These are phyloP conservation scores for Dalechampia spathulata DNA, from an alignment of 441 rosid species.

Conservation along the genomic window DNA sequence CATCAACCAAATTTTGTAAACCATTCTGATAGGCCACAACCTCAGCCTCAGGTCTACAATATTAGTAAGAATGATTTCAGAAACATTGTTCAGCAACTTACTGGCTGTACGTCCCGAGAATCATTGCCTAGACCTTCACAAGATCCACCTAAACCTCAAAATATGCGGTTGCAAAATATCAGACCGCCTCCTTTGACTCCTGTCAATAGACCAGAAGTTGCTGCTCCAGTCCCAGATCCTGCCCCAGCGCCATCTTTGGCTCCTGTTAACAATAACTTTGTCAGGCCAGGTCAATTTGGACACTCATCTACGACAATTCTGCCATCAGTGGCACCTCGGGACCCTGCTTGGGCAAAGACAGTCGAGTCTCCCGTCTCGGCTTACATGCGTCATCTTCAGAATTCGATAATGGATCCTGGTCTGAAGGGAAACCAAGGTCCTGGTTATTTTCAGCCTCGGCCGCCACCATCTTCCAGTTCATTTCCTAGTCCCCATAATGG, in stretches of 20 bases:
- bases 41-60: constrained; percentile 91
- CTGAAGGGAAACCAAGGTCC: constrained; percentile 32
- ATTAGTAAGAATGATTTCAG: constrained; percentile 89
- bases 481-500: constrained; percentile 43
- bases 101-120: constrained; percentile 75
- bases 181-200: constrained; percentile 78
- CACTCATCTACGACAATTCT: constrained; percentile 26
- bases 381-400: constrained; percentile 70
- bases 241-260: constrained; percentile 26
- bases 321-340: constrained; percentile 26
- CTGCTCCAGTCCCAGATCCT: constrained; percentile 32
- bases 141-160: constrained; percentile 71
- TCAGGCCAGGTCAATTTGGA: constrained; percentile 38
- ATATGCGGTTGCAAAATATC: constrained; percentile 58
- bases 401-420: constrained; percentile 43
- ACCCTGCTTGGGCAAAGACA: constrained; percentile 31
- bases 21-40: constrained; percentile 53
- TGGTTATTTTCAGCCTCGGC: constrained; percentile 31
- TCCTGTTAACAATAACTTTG: constrained; percentile 30
- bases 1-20: constrained; percentile 72
- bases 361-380: constrained; percentile 80
- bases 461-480: constrained; percentile 31
- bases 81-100: constrained; percentile 80
- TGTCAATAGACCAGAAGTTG: constrained; percentile 46
- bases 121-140: constrained; percentile 60